Conservation (phyloP, 495 filamentous ascomycete genomes). For the Chaetomidium leptoderma region DNA sequence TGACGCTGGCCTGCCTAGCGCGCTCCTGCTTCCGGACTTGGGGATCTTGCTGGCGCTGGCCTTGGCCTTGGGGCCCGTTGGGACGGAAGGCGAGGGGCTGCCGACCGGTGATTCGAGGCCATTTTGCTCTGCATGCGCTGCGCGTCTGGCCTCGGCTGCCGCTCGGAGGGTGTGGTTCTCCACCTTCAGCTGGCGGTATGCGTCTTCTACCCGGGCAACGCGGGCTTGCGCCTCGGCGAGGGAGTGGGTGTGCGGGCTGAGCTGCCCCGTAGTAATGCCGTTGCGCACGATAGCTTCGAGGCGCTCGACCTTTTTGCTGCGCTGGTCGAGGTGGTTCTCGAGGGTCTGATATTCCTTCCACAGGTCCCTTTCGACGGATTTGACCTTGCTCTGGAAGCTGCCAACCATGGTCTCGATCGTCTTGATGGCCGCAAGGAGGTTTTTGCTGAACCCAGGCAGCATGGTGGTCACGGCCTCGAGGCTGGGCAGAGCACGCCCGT, state of each 20-base stretch:
- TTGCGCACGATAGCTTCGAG: slow-evolving; percentile 70
- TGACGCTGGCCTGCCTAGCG: not conserved
- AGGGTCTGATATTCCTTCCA: slow-evolving; percentile 86
- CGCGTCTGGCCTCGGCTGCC: slow-evolving; percentile 43
- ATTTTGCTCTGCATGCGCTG: slow-evolving; percentile 27
- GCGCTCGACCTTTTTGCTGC: slow-evolving; percentile 81
- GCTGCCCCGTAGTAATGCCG: slow-evolving; percentile 43
- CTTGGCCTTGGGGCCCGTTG: slow-evolving; percentile 43
- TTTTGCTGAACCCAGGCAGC: slow-evolving; percentile 81
- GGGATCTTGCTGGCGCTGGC: slow-evolving; percentile 33
- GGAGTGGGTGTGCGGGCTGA: slow-evolving; percentile 27
- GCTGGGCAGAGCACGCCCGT: slow-evolving; percentile 72
- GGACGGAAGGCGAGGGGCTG: slow-evolving; percentile 48
- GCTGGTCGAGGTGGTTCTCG: slow-evolving; percentile 71
- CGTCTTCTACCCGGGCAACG: slow-evolving; percentile 66
- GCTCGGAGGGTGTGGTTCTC: slow-evolving; percentile 72
- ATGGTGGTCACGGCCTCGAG: slow-evolving; percentile 76
- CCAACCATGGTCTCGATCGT: slow-evolving; percentile 76
- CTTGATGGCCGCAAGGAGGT: slow-evolving; percentile 81
- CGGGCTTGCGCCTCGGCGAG: slow-evolving; percentile 48
- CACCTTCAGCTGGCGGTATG: slow-evolving; percentile 77
- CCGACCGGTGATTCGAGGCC: slow-evolving; percentile 27
- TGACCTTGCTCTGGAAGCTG: slow-evolving; percentile 76
- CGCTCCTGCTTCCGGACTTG: slow-evolving; percentile 29
- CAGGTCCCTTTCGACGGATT: slow-evolving; percentile 78